Evolutionary conservation across 2,329 filamentous ascomycete genomes (phyloP).

Genomic region (Trichoderma sp.): DNA sequence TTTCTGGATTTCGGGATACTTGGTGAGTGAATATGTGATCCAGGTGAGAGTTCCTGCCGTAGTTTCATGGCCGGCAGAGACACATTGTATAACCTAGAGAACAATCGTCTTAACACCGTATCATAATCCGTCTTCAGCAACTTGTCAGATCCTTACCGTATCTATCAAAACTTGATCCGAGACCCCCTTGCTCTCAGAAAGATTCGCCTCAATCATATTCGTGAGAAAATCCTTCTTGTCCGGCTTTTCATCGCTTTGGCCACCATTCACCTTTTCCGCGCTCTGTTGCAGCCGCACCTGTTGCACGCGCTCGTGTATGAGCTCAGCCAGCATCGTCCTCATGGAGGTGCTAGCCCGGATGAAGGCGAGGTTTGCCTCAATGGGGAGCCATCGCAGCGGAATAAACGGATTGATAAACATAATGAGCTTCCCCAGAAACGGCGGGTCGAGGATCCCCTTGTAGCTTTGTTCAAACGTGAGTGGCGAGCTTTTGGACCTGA

Average conservation of each 20-base stretch:
- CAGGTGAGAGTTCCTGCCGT: constrained; percentile 47
- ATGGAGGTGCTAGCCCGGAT: constrained; percentile 11
- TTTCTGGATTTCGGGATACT: constrained; percentile 42
- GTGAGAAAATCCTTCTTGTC: constrained; percentile 16
- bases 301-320: constrained; percentile 15
- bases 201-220: constrained; percentile 14
- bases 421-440: constrained; percentile 17
- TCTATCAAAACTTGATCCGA: constrained; percentile 12
- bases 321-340: constrained; percentile 17
- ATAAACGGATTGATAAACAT: constrained; percentile 14
- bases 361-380: constrained; percentile 15
- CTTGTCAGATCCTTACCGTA: background rate
- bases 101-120: background rate
- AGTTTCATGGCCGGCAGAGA: constrained; percentile 45
- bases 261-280: background rate
- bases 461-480: constrained; percentile 24
- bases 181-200: background rate
- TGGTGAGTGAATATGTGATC: constrained; percentile 45
- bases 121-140: background rate
- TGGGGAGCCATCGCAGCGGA: constrained; percentile 23
- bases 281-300: background rate
- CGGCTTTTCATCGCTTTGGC: background rate
- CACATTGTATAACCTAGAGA: constrained; percentile 6
- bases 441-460: constrained; percentile 9
- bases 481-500: constrained; percentile 4